These are phyloP conservation scores for Candida schatavii DNA, from an alignment of 805 yeast species.

Conservation along the genomic window DNA sequence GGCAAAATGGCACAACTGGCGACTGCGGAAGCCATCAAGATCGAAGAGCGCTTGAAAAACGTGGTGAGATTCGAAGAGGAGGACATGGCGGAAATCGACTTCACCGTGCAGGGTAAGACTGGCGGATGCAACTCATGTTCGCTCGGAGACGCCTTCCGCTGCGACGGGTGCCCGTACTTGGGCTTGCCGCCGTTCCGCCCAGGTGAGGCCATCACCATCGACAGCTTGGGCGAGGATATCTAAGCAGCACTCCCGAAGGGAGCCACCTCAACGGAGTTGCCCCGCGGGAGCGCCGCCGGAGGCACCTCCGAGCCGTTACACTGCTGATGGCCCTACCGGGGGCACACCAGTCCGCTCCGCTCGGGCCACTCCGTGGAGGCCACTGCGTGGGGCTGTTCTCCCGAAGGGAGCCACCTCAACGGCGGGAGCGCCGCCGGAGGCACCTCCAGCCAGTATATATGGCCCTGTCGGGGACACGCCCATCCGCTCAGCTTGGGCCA, in stretches of 20 bases:
- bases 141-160: conserved; percentile 95
- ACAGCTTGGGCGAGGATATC: conserved; percentile 73
- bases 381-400: no score
- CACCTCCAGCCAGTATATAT: no score
- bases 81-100: conserved; percentile 87
- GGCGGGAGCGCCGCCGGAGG: no score
- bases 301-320: no score
- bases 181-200: conserved; percentile 99
- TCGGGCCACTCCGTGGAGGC: no score
- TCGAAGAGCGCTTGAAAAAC: conserved; percentile 51
- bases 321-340: no score
- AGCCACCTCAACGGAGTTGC: no score
- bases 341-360: no score
- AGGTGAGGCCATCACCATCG: conserved; percentile 83
- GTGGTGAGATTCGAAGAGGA: conserved; percentile 58
- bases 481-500: background rate
- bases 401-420: no score
- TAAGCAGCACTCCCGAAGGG: no score
- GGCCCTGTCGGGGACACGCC: no score
- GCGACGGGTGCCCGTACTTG: conserved; percentile 96
- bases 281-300: no score
- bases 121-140: conserved; percentile 98
- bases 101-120: conserved; percentile 93
- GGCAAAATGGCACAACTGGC: conserved; percentile 51
- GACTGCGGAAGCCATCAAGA: conserved; percentile 50